Evolutionary conservation across 305 asterid species (phyloP).

Genomic region (Fraxinus sp.): DNA sequence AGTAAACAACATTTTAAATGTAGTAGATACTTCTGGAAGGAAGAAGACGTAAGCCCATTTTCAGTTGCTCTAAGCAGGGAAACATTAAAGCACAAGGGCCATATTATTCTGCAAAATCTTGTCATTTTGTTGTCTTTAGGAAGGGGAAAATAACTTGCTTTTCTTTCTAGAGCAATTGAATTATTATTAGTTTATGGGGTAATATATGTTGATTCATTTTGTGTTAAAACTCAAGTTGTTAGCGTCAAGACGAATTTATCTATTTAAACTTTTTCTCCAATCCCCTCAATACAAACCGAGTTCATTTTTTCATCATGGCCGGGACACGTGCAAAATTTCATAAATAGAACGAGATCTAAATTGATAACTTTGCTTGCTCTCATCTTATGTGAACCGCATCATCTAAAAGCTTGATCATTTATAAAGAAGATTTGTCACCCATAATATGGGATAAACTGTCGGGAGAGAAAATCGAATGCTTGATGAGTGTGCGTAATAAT

Average conservation of each 20-base stretch:
- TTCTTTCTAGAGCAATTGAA: neutral
- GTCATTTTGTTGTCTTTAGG: constrained; percentile 28
- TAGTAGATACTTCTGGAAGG: constrained; percentile 1
- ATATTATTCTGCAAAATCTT: constrained; percentile 24
- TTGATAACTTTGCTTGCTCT: neutral
- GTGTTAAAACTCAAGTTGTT: neutral
- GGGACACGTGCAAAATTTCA: neutral
- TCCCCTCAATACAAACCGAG: neutral
- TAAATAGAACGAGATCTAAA: neutral
- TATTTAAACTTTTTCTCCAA: neutral
- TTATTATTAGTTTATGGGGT: neutral
- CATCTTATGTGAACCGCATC: neutral
- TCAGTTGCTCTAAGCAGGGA: constrained; percentile 22
- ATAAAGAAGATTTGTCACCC: neutral
- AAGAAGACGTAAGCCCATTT: constrained; percentile 12
- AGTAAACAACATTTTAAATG: constrained; percentile 1
- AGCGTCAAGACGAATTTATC: neutral
- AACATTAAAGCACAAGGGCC: constrained; percentile 34
- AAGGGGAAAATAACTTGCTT: constrained; percentile 8
- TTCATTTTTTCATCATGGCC: neutral
- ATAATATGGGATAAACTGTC: neutral
- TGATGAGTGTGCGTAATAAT: neutral
- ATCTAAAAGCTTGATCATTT: neutral
- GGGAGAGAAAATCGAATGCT: neutral
- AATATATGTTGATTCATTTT: neutral